phyloP scores from a whole-genome alignment of 345 rosid genomes.

The Reutealis trisperma region DNA sequence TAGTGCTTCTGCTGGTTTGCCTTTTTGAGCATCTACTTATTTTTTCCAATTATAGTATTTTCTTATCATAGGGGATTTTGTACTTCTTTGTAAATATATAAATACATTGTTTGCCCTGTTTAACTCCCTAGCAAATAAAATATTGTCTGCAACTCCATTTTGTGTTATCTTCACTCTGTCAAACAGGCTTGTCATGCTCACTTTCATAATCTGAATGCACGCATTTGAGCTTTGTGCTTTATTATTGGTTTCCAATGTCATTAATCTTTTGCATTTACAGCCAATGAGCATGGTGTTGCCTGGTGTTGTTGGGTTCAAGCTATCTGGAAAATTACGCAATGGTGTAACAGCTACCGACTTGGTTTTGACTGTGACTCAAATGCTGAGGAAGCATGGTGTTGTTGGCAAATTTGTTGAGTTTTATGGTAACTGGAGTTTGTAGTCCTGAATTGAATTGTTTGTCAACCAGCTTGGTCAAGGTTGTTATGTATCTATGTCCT shows the following conservation, averaged over 20 bases:
- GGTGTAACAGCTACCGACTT: conserved; percentile 99
- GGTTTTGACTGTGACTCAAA: conserved; percentile 97
- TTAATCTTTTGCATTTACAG: conserved; percentile 38
- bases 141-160: neutral
- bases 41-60: neutral
- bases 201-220: neutral
- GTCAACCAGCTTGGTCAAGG: neutral
- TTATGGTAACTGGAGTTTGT: conserved; percentile 59
- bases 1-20: no score
- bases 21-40: neutral
- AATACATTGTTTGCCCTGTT: neutral
- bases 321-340: conserved; percentile 72
- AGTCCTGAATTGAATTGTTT: conserved; percentile 12
- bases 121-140: neutral
- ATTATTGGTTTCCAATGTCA: conserved; percentile 8
- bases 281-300: conserved; percentile 99
- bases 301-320: conserved; percentile 97
- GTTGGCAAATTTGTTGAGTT: conserved; percentile 99
- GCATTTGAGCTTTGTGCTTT: neutral
- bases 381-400: conserved; percentile 98
- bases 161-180: neutral
- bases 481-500: conserved; percentile 20
- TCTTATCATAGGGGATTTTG: neutral
- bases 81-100: no score
- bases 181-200: neutral